Evolutionary conservation across 2,329 filamentous ascomycete genomes (phyloP), one percentile per base, ranked within the genome.

Genomic region (Thermothelomyces thermophilus): DNA sequence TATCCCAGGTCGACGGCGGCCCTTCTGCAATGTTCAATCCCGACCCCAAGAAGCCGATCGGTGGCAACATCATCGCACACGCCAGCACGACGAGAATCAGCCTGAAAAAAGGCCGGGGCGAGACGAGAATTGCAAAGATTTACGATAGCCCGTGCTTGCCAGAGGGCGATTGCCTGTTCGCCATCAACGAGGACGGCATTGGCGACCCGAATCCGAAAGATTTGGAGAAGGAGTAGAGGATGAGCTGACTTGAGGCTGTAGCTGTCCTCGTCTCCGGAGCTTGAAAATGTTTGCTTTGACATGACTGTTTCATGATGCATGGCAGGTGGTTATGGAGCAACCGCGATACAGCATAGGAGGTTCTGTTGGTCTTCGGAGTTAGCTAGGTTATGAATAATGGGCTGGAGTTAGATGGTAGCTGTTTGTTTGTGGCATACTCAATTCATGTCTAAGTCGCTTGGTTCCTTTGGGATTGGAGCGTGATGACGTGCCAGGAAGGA

Each of bases 11-110:
- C 8, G 93, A 98, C 64, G 93, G 93, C 56, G 93, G 93, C 3
- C 90, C 91, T 26, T 91, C 86, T 63, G 84, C 91, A 54, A 98
- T 98, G 93, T 98, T 95, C 75, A 98, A 98, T 60, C 93, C 94
- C 0, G 94, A 98, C 63, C 93, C 93, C 7, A 98, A 98, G 79
- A 98, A 98, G 69, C 93, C 93, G 0, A 96, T 98, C 65, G 93
- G 93, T 59, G 93, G 93, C 57, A 97, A 98, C 68, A 98, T 98
- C 59, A 97, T 98, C 65, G 93, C 94, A 2, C 93, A 98, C 67
- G 90, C 93, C 46, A 95, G 89, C 64, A 98, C 93, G 1, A 98
- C 93, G 2, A 79, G 93, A 63, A 78, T 98, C 61, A 96, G 90
- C 63, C 68, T 98, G 65, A 96, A 95, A 74, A 98, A 98, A 69